Evolutionary conservation across 257 asterid genomes (phyloP).

Genomic region (Solanum chilense): DNA sequence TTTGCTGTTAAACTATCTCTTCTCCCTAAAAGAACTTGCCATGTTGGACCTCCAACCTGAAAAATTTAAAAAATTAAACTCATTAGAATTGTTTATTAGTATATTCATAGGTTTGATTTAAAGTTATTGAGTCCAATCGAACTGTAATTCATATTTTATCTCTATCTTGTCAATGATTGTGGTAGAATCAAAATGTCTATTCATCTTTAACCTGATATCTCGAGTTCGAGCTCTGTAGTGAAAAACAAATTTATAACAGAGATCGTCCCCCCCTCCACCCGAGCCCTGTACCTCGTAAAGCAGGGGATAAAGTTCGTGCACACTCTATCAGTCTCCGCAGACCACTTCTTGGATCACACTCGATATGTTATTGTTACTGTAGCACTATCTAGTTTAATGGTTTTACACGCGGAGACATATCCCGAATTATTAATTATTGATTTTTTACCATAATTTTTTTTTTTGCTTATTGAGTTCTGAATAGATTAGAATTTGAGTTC

Average conservation of each 20-base stretch:
- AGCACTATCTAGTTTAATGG: neutral
- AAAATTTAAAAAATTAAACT: accelerated
- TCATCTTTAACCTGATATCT: neutral
- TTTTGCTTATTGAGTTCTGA: neutral
- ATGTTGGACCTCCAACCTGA: conserved; percentile 25
- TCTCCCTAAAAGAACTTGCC: conserved; percentile 21
- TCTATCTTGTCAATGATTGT: neutral
- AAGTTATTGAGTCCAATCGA: neutral
- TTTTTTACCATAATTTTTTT: neutral
- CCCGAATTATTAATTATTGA: neutral
- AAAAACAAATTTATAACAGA: too few species aligned
- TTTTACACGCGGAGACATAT: neutral
- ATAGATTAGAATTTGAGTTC: neutral
- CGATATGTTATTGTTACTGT: neutral
- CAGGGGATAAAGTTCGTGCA: neutral
- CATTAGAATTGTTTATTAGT: neutral
- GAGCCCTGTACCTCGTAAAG: neutral
- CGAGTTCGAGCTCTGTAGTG: neutral
- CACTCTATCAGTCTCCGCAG: neutral
- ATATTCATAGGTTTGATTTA: accelerated
- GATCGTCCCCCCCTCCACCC: too few species aligned
- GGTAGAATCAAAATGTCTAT: neutral
- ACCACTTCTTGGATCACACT: neutral
- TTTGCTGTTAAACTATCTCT: conserved; percentile 25
- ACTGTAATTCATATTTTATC: neutral